Conservation (phyloP, 2,329 filamentous ascomycete species). For the Aureobasidium sp. region DNA sequence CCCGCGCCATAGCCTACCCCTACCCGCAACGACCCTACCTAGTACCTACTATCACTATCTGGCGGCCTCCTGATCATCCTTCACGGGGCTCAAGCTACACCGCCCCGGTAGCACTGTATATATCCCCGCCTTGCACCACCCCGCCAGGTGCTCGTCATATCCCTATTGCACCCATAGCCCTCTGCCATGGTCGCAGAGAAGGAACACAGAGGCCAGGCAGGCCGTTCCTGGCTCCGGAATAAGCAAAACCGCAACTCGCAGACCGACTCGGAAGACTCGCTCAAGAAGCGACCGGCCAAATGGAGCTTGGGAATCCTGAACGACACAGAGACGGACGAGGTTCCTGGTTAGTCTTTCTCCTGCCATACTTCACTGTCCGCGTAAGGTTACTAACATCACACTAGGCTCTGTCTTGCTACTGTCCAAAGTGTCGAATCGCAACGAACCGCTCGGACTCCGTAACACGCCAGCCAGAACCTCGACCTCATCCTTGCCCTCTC, state of each 20-base stretch:
- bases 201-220: not conserved
- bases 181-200: conserved; percentile 11
- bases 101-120: not conserved
- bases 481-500: conserved; percentile 20
- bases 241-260: conserved; percentile 45
- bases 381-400: not conserved
- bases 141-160: not conserved
- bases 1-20: not conserved
- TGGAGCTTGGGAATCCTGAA: conserved; percentile 74
- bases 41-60: not conserved
- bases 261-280: conserved; percentile 16
- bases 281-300: conserved; percentile 26
- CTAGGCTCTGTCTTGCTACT: conserved; percentile 56
- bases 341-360: conserved; percentile 58
- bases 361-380: too few species aligned
- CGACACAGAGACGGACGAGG: conserved; percentile 73
- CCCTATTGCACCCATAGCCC: not conserved
- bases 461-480: conserved; percentile 52
- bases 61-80: conserved; percentile 2
- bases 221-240: conserved; percentile 34
- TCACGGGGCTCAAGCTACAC: not conserved
- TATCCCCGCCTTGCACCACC: not conserved
- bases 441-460: conserved; percentile 55
- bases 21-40: not conserved
- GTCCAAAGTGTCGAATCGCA: conserved; percentile 48